Evolutionary conservation across 495 filamentous ascomycete genomes (phyloP).

Genomic region (Tuber aestivum): DNA sequence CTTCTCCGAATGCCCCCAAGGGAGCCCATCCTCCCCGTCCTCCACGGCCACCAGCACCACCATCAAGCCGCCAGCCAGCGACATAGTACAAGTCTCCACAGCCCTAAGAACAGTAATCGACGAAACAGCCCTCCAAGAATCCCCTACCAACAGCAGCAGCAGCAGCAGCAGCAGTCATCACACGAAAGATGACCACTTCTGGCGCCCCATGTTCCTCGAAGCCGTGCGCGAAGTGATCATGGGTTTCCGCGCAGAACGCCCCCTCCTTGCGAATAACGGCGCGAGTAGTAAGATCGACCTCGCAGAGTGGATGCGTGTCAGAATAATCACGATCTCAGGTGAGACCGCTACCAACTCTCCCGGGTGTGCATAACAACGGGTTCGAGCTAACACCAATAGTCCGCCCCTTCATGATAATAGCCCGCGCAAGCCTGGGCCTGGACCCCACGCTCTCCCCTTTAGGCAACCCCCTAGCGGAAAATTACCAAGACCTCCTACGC

Average conservation of each 20-base stretch:
- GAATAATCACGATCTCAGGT: slow-evolving; percentile 42
- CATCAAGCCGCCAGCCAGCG: not conserved
- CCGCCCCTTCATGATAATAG: slow-evolving; percentile 42
- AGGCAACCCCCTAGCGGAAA: slow-evolving; percentile 33
- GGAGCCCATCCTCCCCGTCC: not conserved
- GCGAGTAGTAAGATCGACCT: slow-evolving; percentile 25
- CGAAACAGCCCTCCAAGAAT: slow-evolving; percentile 22
- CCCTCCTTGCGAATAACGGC: slow-evolving; percentile 23
- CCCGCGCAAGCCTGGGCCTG: slow-evolving; percentile 35
- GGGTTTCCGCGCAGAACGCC: slow-evolving; percentile 36
- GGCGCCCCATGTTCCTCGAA: slow-evolving; percentile 26
- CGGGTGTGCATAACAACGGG: not conserved
- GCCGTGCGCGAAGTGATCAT: slow-evolving; percentile 34
- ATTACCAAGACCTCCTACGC: slow-evolving; percentile 10
- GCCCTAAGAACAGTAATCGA: slow-evolving; percentile 36
- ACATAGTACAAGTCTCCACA: slow-evolving; percentile 32
- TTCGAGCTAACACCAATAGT: slow-evolving; percentile 12
- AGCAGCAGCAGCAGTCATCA: not conserved
- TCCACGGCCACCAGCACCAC: not conserved
- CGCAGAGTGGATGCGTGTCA: slow-evolving; percentile 38
- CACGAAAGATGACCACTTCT: slow-evolving; percentile 8
- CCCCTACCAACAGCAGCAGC: not conserved
- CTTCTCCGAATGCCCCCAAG: not conserved
- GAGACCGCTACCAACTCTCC: not conserved
- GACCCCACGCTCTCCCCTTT: slow-evolving; percentile 24